Evolutionary conservation across 1,284 basidiomycete species (phyloP).

Genomic region (Ceratobasidium sp.): DNA sequence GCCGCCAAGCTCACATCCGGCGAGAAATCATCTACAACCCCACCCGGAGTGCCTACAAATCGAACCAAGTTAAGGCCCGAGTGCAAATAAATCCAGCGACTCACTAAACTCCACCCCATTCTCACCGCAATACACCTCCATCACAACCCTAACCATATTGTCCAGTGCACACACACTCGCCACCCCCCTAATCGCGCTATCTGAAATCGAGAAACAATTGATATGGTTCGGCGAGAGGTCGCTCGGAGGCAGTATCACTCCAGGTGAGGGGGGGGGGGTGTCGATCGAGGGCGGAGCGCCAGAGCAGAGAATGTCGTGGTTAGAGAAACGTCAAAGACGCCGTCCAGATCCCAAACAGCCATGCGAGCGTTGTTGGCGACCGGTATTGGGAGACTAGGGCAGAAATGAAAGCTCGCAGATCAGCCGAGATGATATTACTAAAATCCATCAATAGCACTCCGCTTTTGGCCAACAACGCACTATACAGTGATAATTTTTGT

Average conservation of each 20-base stretch:
- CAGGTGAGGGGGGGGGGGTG: slow-evolving; percentile 8
- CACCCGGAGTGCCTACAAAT: slow-evolving; percentile 43
- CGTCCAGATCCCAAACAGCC: slow-evolving; percentile 29
- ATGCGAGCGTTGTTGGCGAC: slow-evolving; percentile 27
- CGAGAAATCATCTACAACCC: slow-evolving; percentile 40
- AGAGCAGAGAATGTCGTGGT: slow-evolving; percentile 46
- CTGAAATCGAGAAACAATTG: slow-evolving; percentile 55
- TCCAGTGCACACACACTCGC: slow-evolving; percentile 31
- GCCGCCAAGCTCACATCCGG: slow-evolving; percentile 32
- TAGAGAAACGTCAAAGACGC: slow-evolving; percentile 44
- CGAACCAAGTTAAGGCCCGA: neutral
- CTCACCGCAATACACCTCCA: slow-evolving; percentile 48
- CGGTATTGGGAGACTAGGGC: neutral
- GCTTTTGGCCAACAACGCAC: slow-evolving; percentile 46
- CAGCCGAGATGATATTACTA: slow-evolving; percentile 43
- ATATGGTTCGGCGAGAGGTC: slow-evolving; percentile 53
- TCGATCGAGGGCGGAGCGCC: slow-evolving; percentile 2
- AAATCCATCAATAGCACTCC: slow-evolving; percentile 47
- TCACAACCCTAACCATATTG: slow-evolving; percentile 44
- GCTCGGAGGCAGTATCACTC: slow-evolving; percentile 47
- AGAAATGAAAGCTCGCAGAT: slow-evolving; percentile 27
- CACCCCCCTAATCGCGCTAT: slow-evolving; percentile 29
- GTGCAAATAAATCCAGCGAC: neutral
- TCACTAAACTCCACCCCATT: slow-evolving; percentile 51
- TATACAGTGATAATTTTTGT: slow-evolving; percentile 50